These are phyloP conservation scores for Plasmodium knowlesi DNA, from an alignment of 169 alveolate genomes.

Conservation along the genomic window DNA sequence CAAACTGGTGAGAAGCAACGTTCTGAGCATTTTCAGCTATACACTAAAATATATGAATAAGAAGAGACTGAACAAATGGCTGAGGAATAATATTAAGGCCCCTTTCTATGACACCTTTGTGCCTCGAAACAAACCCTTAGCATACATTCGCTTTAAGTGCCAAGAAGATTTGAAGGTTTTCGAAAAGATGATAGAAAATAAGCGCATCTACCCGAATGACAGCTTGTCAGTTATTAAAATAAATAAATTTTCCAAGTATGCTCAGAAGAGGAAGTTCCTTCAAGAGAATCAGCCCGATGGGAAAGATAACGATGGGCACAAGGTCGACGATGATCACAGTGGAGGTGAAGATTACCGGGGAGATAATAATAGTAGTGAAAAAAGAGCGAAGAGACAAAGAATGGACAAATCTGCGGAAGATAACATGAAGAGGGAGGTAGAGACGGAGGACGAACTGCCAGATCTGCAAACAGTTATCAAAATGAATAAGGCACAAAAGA, in stretches of 20 bases:
- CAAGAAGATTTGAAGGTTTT: constrained; percentile 40
- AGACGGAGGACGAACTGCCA: background rate
- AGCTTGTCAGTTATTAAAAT: constrained; percentile 63
- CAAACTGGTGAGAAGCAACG: constrained; percentile 29
- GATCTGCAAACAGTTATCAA: constrained; percentile 67
- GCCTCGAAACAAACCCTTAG: constrained; percentile 54
- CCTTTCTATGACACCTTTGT: constrained; percentile 57
- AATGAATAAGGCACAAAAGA: constrained; percentile 34
- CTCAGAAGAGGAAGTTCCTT: constrained; percentile 26
- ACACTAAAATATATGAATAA: constrained; percentile 70
- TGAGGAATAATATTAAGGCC: constrained; percentile 61
- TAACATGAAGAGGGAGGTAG: background rate
- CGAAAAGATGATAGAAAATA: constrained; percentile 71
- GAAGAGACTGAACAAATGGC: constrained; percentile 68
- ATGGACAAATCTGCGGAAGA: background rate
- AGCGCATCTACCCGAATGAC: constrained; percentile 49
- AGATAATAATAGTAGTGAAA: background rate
- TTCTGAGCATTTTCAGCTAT: constrained; percentile 72
- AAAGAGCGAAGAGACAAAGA: background rate
- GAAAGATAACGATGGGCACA: background rate
- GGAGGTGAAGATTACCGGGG: background rate
- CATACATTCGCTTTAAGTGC: constrained; percentile 54
- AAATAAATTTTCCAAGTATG: constrained; percentile 8
- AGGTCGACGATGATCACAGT: background rate
- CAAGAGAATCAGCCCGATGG: background rate